Percentiles rank a stretch among this genome's conserved stretches.
Conservation (phyloP, 148 eudicot genomes). For the Silene latifolia region DNA sequence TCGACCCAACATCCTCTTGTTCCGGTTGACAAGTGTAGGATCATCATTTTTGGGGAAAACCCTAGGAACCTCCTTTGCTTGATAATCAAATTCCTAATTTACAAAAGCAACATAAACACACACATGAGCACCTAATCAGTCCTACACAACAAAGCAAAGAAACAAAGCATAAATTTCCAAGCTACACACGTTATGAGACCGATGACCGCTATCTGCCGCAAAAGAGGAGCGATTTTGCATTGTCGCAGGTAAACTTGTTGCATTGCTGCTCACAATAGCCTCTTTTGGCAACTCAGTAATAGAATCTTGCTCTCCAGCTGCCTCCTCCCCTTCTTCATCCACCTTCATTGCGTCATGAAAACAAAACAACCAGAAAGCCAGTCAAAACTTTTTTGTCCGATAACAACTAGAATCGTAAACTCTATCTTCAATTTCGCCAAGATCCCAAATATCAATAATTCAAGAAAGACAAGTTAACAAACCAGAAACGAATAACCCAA, state of each 20-base stretch:
- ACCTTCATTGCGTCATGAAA: constrained; percentile 40
- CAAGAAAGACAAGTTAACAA: too few relatives aligned
- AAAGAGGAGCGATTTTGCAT: constrained; percentile 20
- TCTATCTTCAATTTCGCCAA: background rate
- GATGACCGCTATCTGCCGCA: constrained; percentile 47
- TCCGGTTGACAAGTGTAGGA: constrained; percentile 75
- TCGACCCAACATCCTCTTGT: constrained; percentile 85
- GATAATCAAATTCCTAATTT: constrained; percentile 61
- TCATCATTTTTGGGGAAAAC: constrained; percentile 79
- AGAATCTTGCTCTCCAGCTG: constrained; percentile 33
- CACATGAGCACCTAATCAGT: background rate
- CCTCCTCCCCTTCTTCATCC: constrained; percentile 67
- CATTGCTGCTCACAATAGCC: constrained; percentile 38
- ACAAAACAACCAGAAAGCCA: background rate
- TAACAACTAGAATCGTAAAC: background rate
- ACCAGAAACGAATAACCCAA: too few relatives aligned
- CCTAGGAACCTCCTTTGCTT: constrained; percentile 57
- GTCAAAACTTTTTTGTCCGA: background rate
- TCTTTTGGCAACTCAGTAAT: constrained; percentile 32
- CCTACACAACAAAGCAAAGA: background rate
- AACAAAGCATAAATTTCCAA: background rate
- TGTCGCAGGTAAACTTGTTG: constrained; percentile 37
- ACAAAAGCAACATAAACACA: background rate
- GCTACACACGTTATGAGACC: constrained; percentile 45
- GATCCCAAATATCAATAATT: background rate